phyloP scores from a whole-genome alignment of 116 monocot genomes.

The Papilionanthe hybrid region DNA sequence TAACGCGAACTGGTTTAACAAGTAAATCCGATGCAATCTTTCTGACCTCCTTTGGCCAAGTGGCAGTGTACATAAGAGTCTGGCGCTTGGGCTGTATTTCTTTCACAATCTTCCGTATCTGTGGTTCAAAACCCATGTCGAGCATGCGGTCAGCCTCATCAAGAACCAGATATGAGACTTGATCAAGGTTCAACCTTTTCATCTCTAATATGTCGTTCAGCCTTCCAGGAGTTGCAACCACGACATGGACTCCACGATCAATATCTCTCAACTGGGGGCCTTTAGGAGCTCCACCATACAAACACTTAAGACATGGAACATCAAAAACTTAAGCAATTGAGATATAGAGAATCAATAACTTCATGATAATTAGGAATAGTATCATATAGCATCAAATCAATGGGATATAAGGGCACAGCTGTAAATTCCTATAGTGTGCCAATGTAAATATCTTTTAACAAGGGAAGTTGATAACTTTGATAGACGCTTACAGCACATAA shows the following conservation, averaged over 20 bases:
- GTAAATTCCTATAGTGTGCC: background rate
- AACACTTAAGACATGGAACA: conserved; percentile 44
- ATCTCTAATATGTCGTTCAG: conserved; percentile 90
- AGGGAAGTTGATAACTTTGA: background rate
- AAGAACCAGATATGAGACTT: conserved; percentile 84
- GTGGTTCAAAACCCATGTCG: conserved; percentile 98
- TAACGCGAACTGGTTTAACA: conserved; percentile 66
- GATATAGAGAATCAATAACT: background rate
- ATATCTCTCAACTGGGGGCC: conserved; percentile 85
- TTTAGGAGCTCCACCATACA: conserved; percentile 94
- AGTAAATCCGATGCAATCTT: conserved; percentile 86
- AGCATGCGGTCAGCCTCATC: conserved; percentile 97
- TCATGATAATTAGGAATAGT: background rate
- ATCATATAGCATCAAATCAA: background rate
- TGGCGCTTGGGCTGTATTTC: conserved; percentile 68
- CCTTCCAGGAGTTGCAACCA: conserved; percentile 94
- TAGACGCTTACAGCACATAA: conserved; percentile 63
- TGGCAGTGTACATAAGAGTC: conserved; percentile 95
- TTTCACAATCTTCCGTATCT: conserved; percentile 86
- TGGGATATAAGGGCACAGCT: background rate
- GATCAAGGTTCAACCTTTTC: conserved; percentile 67
- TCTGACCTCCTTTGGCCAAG: conserved; percentile 94
- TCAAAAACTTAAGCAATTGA: background rate
- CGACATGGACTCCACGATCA: conserved; percentile 79
- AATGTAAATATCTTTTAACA: background rate